Evolutionary conservation across 306 rosid genomes (phyloP).

Genomic region (Mimosa pudica): DNA sequence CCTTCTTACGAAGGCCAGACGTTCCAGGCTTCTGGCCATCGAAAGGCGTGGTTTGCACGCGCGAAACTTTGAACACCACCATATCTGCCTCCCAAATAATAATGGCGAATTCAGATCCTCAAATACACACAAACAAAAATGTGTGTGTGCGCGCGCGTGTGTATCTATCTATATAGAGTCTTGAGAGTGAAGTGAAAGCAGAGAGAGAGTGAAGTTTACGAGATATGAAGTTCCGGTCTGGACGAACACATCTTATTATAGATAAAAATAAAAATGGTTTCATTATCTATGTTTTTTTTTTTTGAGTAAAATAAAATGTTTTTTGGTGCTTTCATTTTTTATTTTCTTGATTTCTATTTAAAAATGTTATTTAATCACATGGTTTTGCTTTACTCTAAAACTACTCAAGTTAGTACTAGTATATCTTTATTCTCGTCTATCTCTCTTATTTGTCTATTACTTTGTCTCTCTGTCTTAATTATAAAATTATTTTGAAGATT

Average conservation of each 20-base stretch:
- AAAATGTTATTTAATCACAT: no score
- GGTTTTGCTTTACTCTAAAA: no score
- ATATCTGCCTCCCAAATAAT: slow-evolving; percentile 35
- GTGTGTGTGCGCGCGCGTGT: no score
- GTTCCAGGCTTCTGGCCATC: slow-evolving; percentile 99
- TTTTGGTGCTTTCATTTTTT: no score
- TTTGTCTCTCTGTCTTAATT: no score
- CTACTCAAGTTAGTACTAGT: no score
- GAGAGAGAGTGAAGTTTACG: neutral
- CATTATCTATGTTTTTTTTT: neutral
- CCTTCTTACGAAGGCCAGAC: slow-evolving; percentile 99
- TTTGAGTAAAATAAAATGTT: no score
- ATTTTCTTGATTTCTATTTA: no score
- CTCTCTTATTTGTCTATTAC: no score
- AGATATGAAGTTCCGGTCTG: neutral
- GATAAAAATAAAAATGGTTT: neutral
- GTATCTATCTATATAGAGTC: no score
- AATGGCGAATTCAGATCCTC: slow-evolving; percentile 21
- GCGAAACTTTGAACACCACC: slow-evolving; percentile 70
- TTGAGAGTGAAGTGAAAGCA: neutral
- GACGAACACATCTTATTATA: neutral
- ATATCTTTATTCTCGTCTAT: no score
- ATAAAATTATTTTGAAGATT: no score
- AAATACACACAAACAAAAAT: slow-evolving; percentile 19
- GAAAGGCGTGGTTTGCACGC: slow-evolving; percentile 62